phyloP scores from a whole-genome alignment of 164 flowering plant species.

The grape (Vitis vinifera) region DNA sequence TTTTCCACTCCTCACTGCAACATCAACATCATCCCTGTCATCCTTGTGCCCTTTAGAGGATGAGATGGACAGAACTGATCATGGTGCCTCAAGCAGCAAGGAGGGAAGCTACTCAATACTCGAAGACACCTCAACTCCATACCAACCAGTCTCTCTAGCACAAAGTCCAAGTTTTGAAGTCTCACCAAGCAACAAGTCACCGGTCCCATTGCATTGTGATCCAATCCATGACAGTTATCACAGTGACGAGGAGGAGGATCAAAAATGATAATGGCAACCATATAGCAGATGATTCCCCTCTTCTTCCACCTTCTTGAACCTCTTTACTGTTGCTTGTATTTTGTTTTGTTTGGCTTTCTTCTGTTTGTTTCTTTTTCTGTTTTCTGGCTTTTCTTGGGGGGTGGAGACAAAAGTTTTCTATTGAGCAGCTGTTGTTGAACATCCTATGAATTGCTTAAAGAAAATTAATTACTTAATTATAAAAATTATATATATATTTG shows the following conservation, averaged over 20 bases:
- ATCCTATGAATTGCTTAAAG: too few species aligned
- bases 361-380: neutral
- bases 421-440: too few species aligned
- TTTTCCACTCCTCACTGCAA: constrained; percentile 16
- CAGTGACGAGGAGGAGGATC: too few species aligned
- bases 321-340: neutral
- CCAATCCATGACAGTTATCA: too few species aligned
- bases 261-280: neutral
- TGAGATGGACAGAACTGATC: constrained; percentile 10
- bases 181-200: constrained; percentile 6
- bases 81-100: constrained; percentile 5
- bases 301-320: neutral
- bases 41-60: constrained; percentile 28
- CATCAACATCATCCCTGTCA: constrained; percentile 31
- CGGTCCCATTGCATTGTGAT: neutral
- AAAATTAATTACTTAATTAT: too few species aligned
- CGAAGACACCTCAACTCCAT: constrained; percentile 1
- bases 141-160: neutral
- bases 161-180: constrained; percentile 10
- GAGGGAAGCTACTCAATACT: constrained; percentile 4
- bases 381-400: too few species aligned
- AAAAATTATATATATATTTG: too few species aligned
- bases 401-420: too few species aligned
- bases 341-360: neutral
- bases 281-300: neutral